Percentiles rank a stretch among this genome's conserved stretches.
Conservation (phyloP, 306 rosid species). For the Citrullus mucosospermus region DNA sequence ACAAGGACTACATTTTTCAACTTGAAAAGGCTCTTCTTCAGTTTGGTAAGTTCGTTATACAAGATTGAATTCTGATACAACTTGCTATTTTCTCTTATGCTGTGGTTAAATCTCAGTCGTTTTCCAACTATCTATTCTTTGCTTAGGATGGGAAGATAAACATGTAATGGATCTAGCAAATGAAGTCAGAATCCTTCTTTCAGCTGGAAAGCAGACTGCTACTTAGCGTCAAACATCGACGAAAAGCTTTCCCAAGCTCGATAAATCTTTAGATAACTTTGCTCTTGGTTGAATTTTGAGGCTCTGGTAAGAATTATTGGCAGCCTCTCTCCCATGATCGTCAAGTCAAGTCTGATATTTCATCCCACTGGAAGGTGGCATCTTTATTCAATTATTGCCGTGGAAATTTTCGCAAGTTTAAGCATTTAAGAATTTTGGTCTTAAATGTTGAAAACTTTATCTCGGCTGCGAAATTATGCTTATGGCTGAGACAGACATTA, state of each 20-base stretch:
- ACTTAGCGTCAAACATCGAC: neutral
- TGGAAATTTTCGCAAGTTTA: neutral
- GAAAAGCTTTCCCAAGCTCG: neutral
- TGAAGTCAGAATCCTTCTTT: constrained; percentile 63
- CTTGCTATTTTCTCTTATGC: constrained; percentile 6
- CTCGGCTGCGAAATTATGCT: no score
- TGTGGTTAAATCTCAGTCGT: neutral
- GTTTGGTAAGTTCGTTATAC: constrained; percentile 33
- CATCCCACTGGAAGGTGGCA: neutral
- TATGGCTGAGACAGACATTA: no score
- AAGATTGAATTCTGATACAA: neutral
- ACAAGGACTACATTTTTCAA: constrained; percentile 73
- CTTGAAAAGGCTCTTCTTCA: constrained; percentile 68
- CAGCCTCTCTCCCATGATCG: neutral
- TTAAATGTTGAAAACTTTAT: no score
- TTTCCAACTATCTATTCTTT: neutral
- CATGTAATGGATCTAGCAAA: constrained; percentile 70
- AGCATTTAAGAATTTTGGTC: no score
- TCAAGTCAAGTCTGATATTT: neutral
- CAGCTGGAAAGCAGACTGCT: constrained; percentile 26
- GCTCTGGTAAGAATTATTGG: neutral
- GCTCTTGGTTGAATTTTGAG: no score
- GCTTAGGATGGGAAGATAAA: constrained; percentile 47
- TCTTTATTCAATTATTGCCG: neutral
- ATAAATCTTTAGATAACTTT: neutral